These are phyloP conservation scores for Lachnellula subtilissima DNA, from an alignment of 2,329 filamentous ascomycete species.

Conservation along the genomic window DNA sequence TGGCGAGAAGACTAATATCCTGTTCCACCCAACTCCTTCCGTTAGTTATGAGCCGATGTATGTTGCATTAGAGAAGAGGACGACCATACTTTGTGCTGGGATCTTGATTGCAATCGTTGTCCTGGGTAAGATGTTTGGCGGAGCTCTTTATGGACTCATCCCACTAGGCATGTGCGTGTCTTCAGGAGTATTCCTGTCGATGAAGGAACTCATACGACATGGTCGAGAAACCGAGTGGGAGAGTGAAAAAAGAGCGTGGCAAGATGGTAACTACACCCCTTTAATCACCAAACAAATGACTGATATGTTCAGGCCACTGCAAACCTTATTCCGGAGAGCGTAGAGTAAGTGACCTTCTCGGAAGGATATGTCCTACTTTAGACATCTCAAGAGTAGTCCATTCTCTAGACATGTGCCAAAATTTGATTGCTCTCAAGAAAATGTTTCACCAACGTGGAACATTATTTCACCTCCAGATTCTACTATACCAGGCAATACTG, in stretches of 20 bases:
- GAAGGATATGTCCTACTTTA: too few relatives aligned
- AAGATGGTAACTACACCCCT: constrained; percentile 53
- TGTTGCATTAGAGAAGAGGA: constrained; percentile 66
- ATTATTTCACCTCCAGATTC: too few relatives aligned
- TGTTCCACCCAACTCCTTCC: constrained; percentile 91
- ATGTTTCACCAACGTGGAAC: too few relatives aligned
- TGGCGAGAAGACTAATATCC: constrained; percentile 91
- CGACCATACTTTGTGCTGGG: constrained; percentile 62
- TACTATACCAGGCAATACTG: too few relatives aligned
- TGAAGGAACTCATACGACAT: constrained; percentile 78
- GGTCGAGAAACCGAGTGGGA: constrained; percentile 84
- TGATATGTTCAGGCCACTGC: constrained; percentile 56
- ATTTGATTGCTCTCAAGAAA: too few relatives aligned
- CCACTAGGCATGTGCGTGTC: constrained; percentile 67
- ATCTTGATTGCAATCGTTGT: constrained; percentile 72
- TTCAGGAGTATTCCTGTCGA: constrained; percentile 82
- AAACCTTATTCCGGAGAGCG: constrained; percentile 50
- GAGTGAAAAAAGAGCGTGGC: constrained; percentile 77
- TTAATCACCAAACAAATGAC: not conserved
- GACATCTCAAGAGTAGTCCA: constrained; percentile 82
- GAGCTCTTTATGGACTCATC: constrained; percentile 68
- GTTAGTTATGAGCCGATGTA: constrained; percentile 90
- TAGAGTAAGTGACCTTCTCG: too few relatives aligned
- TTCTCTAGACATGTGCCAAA: not conserved
- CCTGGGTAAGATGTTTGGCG: constrained; percentile 75